These are phyloP conservation scores for Ganoderma boninense DNA, from an alignment of 1,284 basidiomycete genomes.

Conservation along the genomic window DNA sequence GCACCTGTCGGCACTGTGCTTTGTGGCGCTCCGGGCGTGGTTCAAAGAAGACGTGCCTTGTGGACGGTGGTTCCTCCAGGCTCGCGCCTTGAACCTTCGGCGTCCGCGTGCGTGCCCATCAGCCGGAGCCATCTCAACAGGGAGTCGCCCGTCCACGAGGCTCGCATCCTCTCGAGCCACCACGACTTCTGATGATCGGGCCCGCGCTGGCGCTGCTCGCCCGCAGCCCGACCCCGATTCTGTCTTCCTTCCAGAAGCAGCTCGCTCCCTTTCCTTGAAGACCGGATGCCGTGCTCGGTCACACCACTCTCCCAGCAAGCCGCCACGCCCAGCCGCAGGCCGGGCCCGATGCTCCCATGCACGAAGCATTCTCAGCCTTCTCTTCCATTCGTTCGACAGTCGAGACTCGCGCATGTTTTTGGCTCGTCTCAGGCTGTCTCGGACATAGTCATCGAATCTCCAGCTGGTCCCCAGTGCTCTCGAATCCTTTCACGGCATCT, in stretches of 20 bases:
- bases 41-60: slow-evolving; percentile 16
- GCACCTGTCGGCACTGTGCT: slow-evolving; percentile 21
- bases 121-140: slow-evolving; percentile 20
- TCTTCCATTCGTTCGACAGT: neutral
- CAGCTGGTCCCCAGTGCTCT: neutral
- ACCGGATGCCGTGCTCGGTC: slow-evolving; percentile 4
- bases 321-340: neutral
- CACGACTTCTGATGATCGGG: slow-evolving; percentile 17
- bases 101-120: neutral
- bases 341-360: slow-evolving; percentile 1
- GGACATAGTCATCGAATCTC: neutral
- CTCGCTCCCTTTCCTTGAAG: slow-evolving; percentile 1
- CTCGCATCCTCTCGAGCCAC: slow-evolving; percentile 25
- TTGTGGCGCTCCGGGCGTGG: slow-evolving; percentile 20
- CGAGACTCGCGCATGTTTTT: neutral
- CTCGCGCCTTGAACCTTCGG: neutral
- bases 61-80: neutral
- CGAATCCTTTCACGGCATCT: neutral
- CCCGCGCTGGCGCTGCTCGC: slow-evolving; percentile 1
- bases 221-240: slow-evolving; percentile 15
- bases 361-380: neutral
- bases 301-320: neutral
- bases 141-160: slow-evolving; percentile 24
- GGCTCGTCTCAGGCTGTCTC: neutral
- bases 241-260: neutral